Evolutionary conservation across 192 early-diverging fungal genomes (phyloP).

Genomic region (Funneliformis geosporum): DNA sequence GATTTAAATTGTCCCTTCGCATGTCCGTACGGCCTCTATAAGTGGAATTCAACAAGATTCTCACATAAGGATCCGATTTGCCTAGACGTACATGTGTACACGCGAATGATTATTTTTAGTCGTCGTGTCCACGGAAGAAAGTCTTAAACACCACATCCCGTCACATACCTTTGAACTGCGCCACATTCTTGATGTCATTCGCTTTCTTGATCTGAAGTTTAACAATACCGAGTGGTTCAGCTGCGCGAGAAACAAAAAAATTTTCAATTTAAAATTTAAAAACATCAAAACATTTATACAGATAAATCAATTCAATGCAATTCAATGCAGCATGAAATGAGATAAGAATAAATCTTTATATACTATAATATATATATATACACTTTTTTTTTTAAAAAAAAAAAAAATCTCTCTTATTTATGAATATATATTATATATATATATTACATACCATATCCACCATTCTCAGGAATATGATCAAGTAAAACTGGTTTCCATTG

Average conservation of each 20-base stretch:
- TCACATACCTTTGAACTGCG: constrained; percentile 55
- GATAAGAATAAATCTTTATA: neutral
- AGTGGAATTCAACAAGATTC: constrained; percentile 57
- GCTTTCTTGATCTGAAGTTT: constrained; percentile 72
- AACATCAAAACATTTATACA: neutral
- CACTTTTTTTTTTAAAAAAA: neutral
- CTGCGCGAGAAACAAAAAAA: constrained; percentile 8
- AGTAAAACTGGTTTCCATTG: constrained; percentile 77
- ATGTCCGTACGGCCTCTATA: constrained; percentile 67
- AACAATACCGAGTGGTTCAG: constrained; percentile 69
- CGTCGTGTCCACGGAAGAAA: neutral
- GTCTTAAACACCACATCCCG: neutral
- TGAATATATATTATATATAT: neutral
- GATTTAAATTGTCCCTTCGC: constrained; percentile 71
- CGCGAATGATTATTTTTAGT: no score
- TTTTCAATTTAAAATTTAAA: neutral
- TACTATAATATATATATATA: neutral
- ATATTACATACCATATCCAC: constrained; percentile 40
- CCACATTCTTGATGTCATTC: constrained; percentile 65
- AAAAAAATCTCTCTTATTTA: neutral
- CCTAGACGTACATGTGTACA: constrained; percentile 27
- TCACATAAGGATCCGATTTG: constrained; percentile 86
- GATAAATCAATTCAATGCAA: neutral
- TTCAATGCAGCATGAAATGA: neutral
- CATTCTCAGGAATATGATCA: constrained; percentile 40